Evolutionary conservation across 176 grass and related monocot genomes (phyloP).

Genomic region (Carex littledalei): DNA sequence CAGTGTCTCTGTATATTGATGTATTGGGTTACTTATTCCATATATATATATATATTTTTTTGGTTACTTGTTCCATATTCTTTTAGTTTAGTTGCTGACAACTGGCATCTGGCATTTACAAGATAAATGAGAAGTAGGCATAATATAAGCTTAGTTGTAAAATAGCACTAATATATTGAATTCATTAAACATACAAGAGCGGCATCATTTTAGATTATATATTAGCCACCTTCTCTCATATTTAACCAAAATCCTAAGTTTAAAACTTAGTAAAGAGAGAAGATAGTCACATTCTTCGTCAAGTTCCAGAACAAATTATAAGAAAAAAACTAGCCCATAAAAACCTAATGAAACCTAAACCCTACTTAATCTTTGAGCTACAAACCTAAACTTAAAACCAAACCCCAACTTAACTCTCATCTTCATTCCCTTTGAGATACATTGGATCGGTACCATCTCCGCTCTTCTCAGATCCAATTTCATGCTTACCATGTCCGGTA

Average conservation of each 20-base stretch:
- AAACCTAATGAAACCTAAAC: constrained; percentile 19
- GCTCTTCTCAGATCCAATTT: constrained; percentile 42
- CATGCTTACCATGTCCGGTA: constrained; percentile 40
- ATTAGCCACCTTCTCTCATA: neutral
- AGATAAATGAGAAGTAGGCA: neutral
- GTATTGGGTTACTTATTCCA: neutral
- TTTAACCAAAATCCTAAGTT: constrained; percentile 25
- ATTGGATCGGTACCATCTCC: constrained; percentile 55
- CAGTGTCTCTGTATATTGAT: neutral
- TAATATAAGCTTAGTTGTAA: constrained; percentile 13
- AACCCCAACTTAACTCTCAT: constrained; percentile 40
- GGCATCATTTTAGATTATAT: constrained; percentile 6
- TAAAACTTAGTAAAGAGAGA: constrained; percentile 23
- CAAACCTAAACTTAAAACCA: neutral
- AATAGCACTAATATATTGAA: constrained; percentile 16
- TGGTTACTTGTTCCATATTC: neutral
- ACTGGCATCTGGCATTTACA: neutral
- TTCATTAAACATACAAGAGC: neutral
- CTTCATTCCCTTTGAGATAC: constrained; percentile 86
- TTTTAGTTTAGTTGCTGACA: neutral
- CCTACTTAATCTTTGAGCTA: constrained; percentile 25
- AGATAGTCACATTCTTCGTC: neutral
- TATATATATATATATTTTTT: too few species aligned
- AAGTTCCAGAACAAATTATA: constrained; percentile 9
- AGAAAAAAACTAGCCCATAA: neutral